A percentile compares a stretch with the other conserved stretches of the same genome.
These are phyloP conservation scores for Rhododendron ovatum DNA, from an alignment of 148 eudicot genomes.

Conservation along the genomic window DNA sequence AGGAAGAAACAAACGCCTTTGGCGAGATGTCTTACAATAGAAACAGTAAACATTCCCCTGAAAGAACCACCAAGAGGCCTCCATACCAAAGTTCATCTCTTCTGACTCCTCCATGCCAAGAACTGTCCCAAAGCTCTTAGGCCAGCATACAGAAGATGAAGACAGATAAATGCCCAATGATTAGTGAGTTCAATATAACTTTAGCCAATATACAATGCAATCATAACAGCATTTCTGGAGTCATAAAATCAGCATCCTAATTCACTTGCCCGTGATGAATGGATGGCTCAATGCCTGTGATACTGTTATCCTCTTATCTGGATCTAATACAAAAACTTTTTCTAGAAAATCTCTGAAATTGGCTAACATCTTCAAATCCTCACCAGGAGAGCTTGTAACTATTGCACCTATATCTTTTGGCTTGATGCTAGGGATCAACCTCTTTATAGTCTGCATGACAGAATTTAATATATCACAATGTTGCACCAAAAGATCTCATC, in stretches of 20 bases:
- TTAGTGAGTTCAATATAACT: slow-evolving; percentile 55
- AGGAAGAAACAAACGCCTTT: slow-evolving; percentile 60
- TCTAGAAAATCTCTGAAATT: slow-evolving; percentile 90
- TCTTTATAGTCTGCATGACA: slow-evolving; percentile 62
- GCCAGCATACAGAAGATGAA: slow-evolving; percentile 54
- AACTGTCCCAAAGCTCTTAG: slow-evolving; percentile 43
- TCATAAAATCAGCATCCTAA: slow-evolving; percentile 80
- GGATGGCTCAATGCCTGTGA: slow-evolving; percentile 93
- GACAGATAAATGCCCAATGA: slow-evolving; percentile 69
- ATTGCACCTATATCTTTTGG: slow-evolving; percentile 79
- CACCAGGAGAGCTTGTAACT: slow-evolving; percentile 72
- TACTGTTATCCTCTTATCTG: slow-evolving; percentile 89
- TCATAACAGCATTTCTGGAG: slow-evolving; percentile 71
- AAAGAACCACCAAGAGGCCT: slow-evolving; percentile 61
- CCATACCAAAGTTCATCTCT: slow-evolving; percentile 43
- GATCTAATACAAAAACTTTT: slow-evolving; percentile 80
- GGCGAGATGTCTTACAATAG: slow-evolving; percentile 96
- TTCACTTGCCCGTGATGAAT: slow-evolving; percentile 99
- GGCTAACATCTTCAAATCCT: slow-evolving; percentile 91
- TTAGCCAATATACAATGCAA: slow-evolving; percentile 49
- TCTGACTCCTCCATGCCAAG: slow-evolving; percentile 43
- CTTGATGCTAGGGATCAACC: slow-evolving; percentile 71
- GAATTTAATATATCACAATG: background rate
- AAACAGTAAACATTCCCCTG: slow-evolving; percentile 74
- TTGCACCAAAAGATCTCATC: background rate